Base-by-base conservation (phyloP, 176 grass and related monocot genomes). In the Musa acuminata region DNA sequence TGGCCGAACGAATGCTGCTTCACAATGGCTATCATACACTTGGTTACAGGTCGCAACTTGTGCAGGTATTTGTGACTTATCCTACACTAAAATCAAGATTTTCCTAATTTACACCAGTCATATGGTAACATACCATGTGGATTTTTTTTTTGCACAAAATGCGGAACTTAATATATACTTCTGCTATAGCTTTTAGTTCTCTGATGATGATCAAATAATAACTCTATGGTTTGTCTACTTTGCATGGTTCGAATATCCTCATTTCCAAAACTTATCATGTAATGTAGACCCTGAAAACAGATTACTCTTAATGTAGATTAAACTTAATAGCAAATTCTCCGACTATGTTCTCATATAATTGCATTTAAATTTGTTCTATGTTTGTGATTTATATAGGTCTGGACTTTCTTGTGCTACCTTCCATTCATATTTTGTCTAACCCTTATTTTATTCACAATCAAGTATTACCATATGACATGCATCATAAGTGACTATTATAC, bases 21-120 rank as follows among this genome's bases (percentile, higher is more conserved):
- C 93, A 97, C 71, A 97, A 97, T 87, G 93, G 93, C 62, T 97
- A 90, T 63, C 93, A 78, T 90, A 97, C 90, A 11, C 78, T 97
- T 97, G 93, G 93, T 59, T 97, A 92, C 82, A 90, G 85, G 68
- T 78, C 82, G 43, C 93, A 97, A 75, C 93, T 97, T 75, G 87
- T 93, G 67, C 93, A 97, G 93, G 93, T 97, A 80, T 78, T 13
- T 9, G 71, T 19, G 43, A 70, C 43, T 70, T 50, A 51, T 50
- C 43, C 21, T 50, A 66, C 3, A 11, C 67, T 50, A 70, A 50
- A 69, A 2, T 55, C 11, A 48, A 76, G 54, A 35, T 35, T 35
- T 2, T 76, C 20, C 57, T 59, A 59, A 3, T 59, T 20, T 59
- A n/a, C 13, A 35, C 29, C 29, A 59, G n/a, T 5, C 57, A 14